Percentiles rank a stretch among this genome's conserved stretches.
These are phyloP conservation scores for Carex arenaria DNA, from an alignment of 202 grass and related monocot genomes.

Conservation along the genomic window DNA sequence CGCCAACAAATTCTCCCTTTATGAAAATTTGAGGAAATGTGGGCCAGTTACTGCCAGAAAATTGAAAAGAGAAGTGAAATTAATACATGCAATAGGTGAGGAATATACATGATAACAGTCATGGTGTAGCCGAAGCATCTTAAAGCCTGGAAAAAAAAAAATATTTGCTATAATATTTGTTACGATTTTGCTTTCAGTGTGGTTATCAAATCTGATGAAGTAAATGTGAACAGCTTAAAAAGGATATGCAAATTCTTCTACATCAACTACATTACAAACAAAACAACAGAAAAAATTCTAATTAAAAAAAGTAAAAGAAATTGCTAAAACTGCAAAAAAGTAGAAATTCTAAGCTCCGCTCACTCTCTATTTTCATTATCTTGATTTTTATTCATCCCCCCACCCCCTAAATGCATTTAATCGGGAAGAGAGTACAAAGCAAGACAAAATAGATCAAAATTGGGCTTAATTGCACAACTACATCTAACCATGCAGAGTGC, in stretches of 20 bases:
- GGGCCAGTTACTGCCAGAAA: constrained; percentile 64
- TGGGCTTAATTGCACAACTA: not conserved
- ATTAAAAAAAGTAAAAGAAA: not conserved
- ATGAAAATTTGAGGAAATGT: constrained; percentile 99
- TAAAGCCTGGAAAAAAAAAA: not conserved
- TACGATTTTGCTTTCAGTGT: not conserved
- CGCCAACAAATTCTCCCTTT: constrained; percentile 93
- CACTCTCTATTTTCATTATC: not conserved
- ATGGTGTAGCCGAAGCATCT: not conserved
- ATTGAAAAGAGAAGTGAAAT: constrained; percentile 16
- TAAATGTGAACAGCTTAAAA: not conserved
- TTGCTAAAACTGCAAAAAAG: not conserved
- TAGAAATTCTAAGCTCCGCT: not conserved
- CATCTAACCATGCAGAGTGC: not conserved
- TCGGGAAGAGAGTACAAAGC: not conserved
- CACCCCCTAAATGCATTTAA: not conserved
- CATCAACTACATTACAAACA: not conserved
- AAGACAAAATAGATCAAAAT: not conserved
- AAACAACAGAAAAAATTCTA: not conserved
- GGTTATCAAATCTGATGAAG: not conserved
- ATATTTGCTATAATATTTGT: not conserved
- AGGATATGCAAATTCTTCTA: not conserved
- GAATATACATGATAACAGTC: not conserved
- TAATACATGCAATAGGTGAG: not conserved
- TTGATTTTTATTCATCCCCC: not conserved